Evolutionary conservation across 2,329 filamentous ascomycete genomes (phyloP).

Genomic region (Exserohilum turcica): DNA sequence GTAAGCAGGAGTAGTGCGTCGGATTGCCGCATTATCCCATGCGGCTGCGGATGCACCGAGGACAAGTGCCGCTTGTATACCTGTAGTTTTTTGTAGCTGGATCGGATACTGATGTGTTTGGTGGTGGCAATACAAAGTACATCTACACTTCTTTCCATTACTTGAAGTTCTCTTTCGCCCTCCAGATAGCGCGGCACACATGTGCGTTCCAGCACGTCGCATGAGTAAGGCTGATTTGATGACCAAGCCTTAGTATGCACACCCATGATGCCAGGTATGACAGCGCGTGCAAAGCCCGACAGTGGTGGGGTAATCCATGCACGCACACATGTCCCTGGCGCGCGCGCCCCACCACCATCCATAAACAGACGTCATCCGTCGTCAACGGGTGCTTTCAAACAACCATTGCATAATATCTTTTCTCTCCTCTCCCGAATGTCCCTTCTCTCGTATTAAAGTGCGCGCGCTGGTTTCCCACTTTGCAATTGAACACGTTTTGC

Average conservation of each 20-base stretch:
- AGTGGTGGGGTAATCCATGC: slow-evolving; percentile 11
- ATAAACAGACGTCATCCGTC: slow-evolving; percentile 20
- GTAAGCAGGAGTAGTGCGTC: neutral
- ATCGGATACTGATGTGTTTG: neutral
- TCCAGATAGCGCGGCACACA: neutral
- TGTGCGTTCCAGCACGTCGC: neutral
- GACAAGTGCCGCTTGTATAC: too few relatives aligned
- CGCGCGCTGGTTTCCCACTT: neutral
- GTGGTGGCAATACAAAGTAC: neutral
- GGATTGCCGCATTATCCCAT: neutral
- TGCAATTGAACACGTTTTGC: neutral
- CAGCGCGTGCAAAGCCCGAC: neutral
- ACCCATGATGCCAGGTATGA: neutral
- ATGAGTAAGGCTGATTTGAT: slow-evolving; percentile 20
- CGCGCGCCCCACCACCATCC: slow-evolving; percentile 29
- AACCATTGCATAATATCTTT: too few relatives aligned
- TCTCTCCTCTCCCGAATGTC: neutral
- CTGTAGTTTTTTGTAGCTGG: too few relatives aligned
- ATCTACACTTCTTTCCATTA: neutral
- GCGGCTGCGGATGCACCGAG: neutral
- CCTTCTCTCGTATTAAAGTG: neutral
- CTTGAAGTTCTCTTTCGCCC: neutral
- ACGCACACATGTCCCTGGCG: slow-evolving; percentile 11
- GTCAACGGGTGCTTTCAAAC: too few relatives aligned
- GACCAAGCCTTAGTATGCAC: slow-evolving; percentile 22